Base-by-base conservation (phyloP, 2,329 filamentous ascomycete species). In the Ophiostoma perfectum region DNA sequence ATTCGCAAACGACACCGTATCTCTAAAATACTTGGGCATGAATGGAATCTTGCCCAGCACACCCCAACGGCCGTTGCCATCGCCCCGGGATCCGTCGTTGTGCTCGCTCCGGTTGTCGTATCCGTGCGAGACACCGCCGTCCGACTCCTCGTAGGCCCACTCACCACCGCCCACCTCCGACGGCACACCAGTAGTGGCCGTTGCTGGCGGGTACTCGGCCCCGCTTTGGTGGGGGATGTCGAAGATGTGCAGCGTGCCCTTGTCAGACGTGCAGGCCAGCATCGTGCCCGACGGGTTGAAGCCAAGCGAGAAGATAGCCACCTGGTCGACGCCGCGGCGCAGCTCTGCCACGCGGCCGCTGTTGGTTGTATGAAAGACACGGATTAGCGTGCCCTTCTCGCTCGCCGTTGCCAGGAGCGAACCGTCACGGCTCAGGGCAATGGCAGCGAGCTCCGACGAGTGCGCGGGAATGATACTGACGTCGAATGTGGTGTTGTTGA, bases 381-480 rank as follows among this genome's bases (percentile, higher is more conserved):
- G 90, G 73, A 98, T 87, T 38, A 99, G 81, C 0, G 95, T 99
- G 45, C 95, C 95, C 82, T 86, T 91, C 78, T 97, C 91, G 77
- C 93, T 97, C 11, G 94, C 94, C 0, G 93, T 97, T 14, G 93
- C 95, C 42, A 98, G 81, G 16, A 96, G 79, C 65, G 92, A 86
- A 3, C 91, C 93, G 75, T 97, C 91, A 0, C 83, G 84, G 73
- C 92, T 96, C 47, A 99, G 80, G 11, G 89, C 86, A 72, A 99
- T 83, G 58, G 93, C 92, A 70, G 90, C 86, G 18, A 99, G 81
- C 0, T 90, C 83, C 0, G 90, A 90, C 4, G 89, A 88, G 77
- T 99, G 95, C 3, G 94, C 95, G 0, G 93, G 92, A 70, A 98
- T 92, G 76, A 99, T 97, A 79, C 90, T 96, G 72, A 98, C 92